These are phyloP conservation scores for Vitis rotundifolia DNA, from an alignment of 164 flowering plant genomes.

Conservation along the genomic window DNA sequence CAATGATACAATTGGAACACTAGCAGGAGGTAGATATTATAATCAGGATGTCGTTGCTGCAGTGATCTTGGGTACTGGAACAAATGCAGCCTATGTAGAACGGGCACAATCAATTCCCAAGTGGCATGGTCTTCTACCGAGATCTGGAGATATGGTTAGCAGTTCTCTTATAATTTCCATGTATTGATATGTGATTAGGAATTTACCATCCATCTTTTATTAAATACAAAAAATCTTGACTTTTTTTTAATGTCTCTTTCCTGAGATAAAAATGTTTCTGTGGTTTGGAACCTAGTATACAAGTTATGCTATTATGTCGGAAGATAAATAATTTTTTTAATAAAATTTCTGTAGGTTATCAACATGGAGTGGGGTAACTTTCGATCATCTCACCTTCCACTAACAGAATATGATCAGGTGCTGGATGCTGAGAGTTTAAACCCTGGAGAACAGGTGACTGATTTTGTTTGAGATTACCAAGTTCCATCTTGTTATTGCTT, in stretches of 20 bases:
- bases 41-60: slow-evolving; percentile 76
- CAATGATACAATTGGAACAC: slow-evolving; percentile 94
- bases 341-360: slow-evolving; percentile 58
- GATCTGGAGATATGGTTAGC: slow-evolving; percentile 91
- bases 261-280: too few species aligned
- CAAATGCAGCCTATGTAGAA: slow-evolving; percentile 98
- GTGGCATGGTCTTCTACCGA: slow-evolving; percentile 90
- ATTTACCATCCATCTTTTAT: too few species aligned
- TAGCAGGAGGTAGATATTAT: slow-evolving; percentile 89
- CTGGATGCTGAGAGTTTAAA: slow-evolving; percentile 84
- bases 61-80: slow-evolving; percentile 95
- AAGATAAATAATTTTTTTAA: too few species aligned
- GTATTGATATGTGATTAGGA: neutral
- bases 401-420: slow-evolving; percentile 80
- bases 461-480: neutral
- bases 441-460: slow-evolving; percentile 82
- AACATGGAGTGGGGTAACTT: slow-evolving; percentile 99
- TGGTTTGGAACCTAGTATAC: too few species aligned
- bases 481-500: neutral
- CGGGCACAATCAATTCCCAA: slow-evolving; percentile 93
- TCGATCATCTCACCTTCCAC: slow-evolving; percentile 83
- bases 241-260: neutral
- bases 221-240: too few species aligned
- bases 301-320: too few species aligned
- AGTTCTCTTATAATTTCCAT: neutral